These are phyloP conservation scores for Cerioporus squamosus DNA, from an alignment of 1,284 basidiomycete species.

Conservation along the genomic window DNA sequence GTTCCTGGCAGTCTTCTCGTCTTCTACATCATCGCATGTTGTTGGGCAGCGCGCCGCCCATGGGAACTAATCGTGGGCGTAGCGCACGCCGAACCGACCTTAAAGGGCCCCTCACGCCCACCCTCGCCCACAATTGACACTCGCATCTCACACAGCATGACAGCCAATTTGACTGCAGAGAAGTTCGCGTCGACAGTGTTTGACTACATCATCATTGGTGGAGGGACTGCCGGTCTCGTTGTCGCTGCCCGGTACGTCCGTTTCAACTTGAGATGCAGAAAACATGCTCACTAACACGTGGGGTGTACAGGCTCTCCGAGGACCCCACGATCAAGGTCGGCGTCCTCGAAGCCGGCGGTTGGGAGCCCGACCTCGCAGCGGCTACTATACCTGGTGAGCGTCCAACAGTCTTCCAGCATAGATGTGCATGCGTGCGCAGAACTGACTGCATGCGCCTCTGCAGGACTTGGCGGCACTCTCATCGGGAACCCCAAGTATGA, in stretches of 20 bases:
- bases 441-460: background rate
- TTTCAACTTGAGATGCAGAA: too few relatives aligned
- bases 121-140: too few relatives aligned
- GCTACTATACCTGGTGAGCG: constrained; percentile 11
- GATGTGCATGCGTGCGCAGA: too few relatives aligned
- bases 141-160: too few relatives aligned
- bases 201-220: constrained; percentile 33
- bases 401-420: background rate
- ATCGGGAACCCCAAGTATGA: constrained; percentile 18
- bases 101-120: too few relatives aligned
- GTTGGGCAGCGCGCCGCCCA: too few relatives aligned
- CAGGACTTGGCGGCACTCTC: constrained; percentile 2
- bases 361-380: constrained; percentile 24
- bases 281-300: too few relatives aligned
- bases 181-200: constrained; percentile 24
- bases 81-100: too few relatives aligned
- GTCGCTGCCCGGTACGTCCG: constrained; percentile 7
- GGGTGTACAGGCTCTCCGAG: constrained; percentile 39
- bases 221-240: constrained; percentile 2
- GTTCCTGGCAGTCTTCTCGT: too few relatives aligned
- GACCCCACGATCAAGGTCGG: constrained; percentile 40
- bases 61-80: too few relatives aligned
- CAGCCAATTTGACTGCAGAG: constrained; percentile 6
- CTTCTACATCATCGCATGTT: too few relatives aligned
- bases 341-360: constrained; percentile 34